phyloP scores from a whole-genome alignment of 202 grass and related monocot species.

The Musa balbisiana region DNA sequence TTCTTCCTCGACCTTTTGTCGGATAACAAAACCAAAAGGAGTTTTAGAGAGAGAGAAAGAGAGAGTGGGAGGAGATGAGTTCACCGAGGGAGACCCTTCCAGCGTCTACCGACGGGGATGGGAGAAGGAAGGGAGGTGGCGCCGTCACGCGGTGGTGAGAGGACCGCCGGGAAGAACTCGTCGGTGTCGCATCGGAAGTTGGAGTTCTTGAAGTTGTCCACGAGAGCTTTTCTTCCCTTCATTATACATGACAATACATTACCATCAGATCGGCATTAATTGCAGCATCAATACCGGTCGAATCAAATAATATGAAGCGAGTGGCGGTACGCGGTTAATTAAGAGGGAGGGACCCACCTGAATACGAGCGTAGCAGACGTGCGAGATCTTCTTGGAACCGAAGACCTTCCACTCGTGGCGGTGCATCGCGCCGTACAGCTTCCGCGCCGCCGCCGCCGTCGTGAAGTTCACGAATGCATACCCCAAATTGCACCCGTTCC shows the following conservation, averaged over 20 bases:
- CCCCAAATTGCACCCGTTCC: constrained; percentile 33
- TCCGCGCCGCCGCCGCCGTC: constrained; percentile 18
- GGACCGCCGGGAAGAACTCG: constrained; percentile 48
- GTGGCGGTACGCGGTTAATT: not conserved
- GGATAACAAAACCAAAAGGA: too few relatives aligned
- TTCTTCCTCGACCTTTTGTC: too few relatives aligned
- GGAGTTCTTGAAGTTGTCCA: constrained; percentile 24
- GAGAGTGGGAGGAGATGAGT: too few relatives aligned
- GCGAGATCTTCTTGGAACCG: constrained; percentile 34
- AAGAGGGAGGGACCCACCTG: constrained; percentile 26
- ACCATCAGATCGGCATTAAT: not conserved
- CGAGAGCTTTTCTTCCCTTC: constrained; percentile 39
- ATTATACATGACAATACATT: not conserved
- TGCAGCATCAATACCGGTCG: not conserved
- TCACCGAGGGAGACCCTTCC: not conserved
- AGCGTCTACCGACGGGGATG: constrained; percentile 7
- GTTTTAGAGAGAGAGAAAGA: too few relatives aligned
- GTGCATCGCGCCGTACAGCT: constrained; percentile 25
- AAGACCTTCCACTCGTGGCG: constrained; percentile 30
- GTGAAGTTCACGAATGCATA: constrained; percentile 81
- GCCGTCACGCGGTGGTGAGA: constrained; percentile 50
- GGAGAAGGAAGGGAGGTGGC: constrained; percentile 3
- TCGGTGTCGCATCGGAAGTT: constrained; percentile 34
- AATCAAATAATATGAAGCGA: not conserved
- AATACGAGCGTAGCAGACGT: constrained; percentile 33